phyloP scores from a whole-genome alignment of 805 yeast species.

The Lipomyces kockii region DNA sequence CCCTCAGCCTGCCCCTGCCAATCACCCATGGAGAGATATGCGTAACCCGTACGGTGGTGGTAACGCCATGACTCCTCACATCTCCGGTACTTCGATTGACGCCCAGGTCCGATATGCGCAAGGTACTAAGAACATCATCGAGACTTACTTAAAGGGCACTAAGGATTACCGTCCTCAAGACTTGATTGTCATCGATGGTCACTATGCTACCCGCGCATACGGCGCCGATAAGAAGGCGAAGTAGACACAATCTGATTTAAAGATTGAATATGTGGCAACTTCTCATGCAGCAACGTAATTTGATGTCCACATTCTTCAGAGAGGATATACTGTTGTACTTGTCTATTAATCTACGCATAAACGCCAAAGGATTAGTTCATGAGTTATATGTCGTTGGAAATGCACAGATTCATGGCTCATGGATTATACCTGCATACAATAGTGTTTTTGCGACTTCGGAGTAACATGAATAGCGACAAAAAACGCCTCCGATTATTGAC shows the following conservation, averaged over 20 bases:
- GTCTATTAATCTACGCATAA: too few species aligned
- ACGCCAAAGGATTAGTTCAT: too few species aligned
- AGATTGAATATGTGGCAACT: background rate
- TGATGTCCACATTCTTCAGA: background rate
- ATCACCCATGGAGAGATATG: constrained; percentile 79
- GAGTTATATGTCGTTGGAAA: too few species aligned
- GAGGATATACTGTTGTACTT: too few species aligned
- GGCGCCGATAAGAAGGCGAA: constrained; percentile 48
- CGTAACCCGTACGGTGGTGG: constrained; percentile 70
- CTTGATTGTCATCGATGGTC: constrained; percentile 70
- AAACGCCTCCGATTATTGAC: too few species aligned
- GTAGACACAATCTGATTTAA: background rate
- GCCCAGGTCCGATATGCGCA: constrained; percentile 76
- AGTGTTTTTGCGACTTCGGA: too few species aligned
- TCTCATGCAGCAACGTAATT: background rate
- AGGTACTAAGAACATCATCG: constrained; percentile 70
- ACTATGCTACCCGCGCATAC: constrained; percentile 74
- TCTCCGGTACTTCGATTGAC: constrained; percentile 78
- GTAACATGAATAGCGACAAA: too few species aligned
- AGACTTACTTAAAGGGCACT: constrained; percentile 64
- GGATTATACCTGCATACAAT: too few species aligned
- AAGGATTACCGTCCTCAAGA: constrained; percentile 76
- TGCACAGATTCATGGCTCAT: too few species aligned
- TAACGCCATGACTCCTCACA: constrained; percentile 85
- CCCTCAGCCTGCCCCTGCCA: constrained; percentile 81